Conservation (phyloP, 257 asterid species). For the Capsicum pubescens region DNA sequence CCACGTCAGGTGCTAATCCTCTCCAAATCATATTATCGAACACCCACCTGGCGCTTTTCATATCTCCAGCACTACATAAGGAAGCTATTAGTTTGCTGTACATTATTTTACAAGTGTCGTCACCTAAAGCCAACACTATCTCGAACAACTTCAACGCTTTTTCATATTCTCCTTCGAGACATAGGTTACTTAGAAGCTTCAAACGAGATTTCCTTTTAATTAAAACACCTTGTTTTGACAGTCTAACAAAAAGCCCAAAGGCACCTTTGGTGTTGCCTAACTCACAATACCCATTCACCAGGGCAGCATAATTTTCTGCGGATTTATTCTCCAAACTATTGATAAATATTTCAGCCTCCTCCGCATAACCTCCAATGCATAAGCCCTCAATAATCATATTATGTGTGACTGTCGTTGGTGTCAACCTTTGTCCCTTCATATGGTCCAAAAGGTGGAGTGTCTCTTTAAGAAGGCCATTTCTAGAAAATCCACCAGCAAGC, state of each 20-base stretch:
- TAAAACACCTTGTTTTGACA: slow-evolving; percentile 42
- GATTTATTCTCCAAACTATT: slow-evolving; percentile 49
- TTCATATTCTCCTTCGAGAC: slow-evolving; percentile 56
- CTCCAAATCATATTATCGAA: slow-evolving; percentile 54
- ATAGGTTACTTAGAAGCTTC: slow-evolving; percentile 68
- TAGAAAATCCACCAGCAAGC: slow-evolving; percentile 68
- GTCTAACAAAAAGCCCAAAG: slow-evolving; percentile 49
- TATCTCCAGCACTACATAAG: slow-evolving; percentile 67
- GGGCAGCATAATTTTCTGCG: slow-evolving; percentile 64
- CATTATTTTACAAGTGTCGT: slow-evolving; percentile 54
- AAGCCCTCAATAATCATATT: slow-evolving; percentile 80
- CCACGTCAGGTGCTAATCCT: slow-evolving; percentile 67
- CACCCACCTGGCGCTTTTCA: slow-evolving; percentile 63
- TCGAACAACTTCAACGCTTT: slow-evolving; percentile 51
- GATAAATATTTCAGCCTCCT: slow-evolving; percentile 68
- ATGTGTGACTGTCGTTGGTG: slow-evolving; percentile 60
- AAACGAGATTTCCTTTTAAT: slow-evolving; percentile 49
- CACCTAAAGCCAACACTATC: slow-evolving; percentile 44
- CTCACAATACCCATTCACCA: slow-evolving; percentile 76
- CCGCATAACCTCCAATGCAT: slow-evolving; percentile 54
- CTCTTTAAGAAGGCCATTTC: slow-evolving; percentile 50
- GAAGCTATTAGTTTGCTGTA: slow-evolving; percentile 57
- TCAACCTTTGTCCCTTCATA: slow-evolving; percentile 61
- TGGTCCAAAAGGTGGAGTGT: slow-evolving; percentile 49
- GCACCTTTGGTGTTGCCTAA: slow-evolving; percentile 51